phyloP scores from a whole-genome alignment of 805 yeast species.

The Metschnikowia noctiluminum region DNA sequence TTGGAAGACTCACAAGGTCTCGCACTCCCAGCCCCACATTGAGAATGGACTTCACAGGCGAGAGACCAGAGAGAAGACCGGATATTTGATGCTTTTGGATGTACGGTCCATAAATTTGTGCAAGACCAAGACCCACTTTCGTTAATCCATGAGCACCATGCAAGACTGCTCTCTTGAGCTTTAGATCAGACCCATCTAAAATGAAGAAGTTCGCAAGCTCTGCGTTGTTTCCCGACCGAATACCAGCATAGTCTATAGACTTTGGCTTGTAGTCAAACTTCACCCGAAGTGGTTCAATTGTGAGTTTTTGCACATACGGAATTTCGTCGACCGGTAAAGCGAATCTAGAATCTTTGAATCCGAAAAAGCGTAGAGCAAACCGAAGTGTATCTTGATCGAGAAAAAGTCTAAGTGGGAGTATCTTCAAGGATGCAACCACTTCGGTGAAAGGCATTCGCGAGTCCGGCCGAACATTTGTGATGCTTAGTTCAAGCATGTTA shows the following conservation, averaged over 20 bases:
- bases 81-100: slow-evolving; percentile 76
- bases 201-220: slow-evolving; percentile 88
- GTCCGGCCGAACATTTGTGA: slow-evolving; percentile 65
- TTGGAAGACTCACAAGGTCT: slow-evolving; percentile 69
- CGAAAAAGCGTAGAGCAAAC: slow-evolving; percentile 74
- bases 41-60: slow-evolving; percentile 75
- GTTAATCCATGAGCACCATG: slow-evolving; percentile 79
- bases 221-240: slow-evolving; percentile 79
- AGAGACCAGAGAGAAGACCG: slow-evolving; percentile 79
- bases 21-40: slow-evolving; percentile 76
- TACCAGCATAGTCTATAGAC: slow-evolving; percentile 77
- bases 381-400: slow-evolving; percentile 94
- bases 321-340: slow-evolving; percentile 63
- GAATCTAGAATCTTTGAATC: slow-evolving; percentile 71
- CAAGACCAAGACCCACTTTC: slow-evolving; percentile 51
- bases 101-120: slow-evolving; percentile 84
- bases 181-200: slow-evolving; percentile 78
- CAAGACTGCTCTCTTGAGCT: slow-evolving; percentile 55
- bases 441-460: slow-evolving; percentile 67
- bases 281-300: slow-evolving; percentile 55
- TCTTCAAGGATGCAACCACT: slow-evolving; percentile 46
- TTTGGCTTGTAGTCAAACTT: slow-evolving; percentile 91
- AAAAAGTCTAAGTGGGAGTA: slow-evolving; percentile 76
- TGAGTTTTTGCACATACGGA: slow-evolving; percentile 64
- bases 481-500: slow-evolving; percentile 52